phyloP scores from a whole-genome alignment of 106 monocot species.

The Dendrobium nobile region DNA sequence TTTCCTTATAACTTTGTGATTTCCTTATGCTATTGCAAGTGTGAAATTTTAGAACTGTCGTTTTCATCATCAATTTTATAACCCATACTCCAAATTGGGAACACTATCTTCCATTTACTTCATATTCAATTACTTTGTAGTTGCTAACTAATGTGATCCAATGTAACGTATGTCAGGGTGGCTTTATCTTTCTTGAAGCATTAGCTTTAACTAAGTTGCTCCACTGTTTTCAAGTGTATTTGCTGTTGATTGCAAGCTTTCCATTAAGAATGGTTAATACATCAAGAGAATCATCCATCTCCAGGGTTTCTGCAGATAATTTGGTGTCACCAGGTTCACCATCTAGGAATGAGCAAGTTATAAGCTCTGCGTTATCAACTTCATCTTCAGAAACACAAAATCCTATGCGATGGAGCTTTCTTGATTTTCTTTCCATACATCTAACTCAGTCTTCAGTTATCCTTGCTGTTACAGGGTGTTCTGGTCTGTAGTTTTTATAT shows the following conservation, averaged over 20 bases:
- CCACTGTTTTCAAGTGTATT: constrained; percentile 39
- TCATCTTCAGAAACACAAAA: constrained; percentile 16
- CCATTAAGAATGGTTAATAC: neutral
- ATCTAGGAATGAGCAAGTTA: constrained; percentile 4
- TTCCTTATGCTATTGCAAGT: neutral
- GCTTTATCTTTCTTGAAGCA: constrained; percentile 60
- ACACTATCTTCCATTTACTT: neutral
- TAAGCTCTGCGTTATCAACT: neutral
- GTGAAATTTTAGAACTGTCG: neutral
- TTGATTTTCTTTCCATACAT: constrained; percentile 27
- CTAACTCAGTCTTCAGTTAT: constrained; percentile 42
- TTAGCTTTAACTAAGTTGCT: constrained; percentile 51
- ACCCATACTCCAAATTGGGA: neutral
- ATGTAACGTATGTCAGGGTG: constrained; percentile 50
- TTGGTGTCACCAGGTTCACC: constrained; percentile 4
- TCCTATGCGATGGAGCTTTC: constrained; percentile 6
- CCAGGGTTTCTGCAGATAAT: constrained; percentile 3
- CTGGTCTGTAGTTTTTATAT: constrained; percentile 36
- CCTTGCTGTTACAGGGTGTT: constrained; percentile 39
- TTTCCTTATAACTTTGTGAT: neutral
- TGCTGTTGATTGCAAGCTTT: constrained; percentile 16
- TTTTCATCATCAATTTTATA: neutral
- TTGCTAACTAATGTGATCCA: neutral
- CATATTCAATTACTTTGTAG: neutral
- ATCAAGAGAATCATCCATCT: constrained; percentile 6